Evolutionary conservation across 2,329 filamentous ascomycete genomes (phyloP).

Genomic region (Pseudogymnoascus sp.): DNA sequence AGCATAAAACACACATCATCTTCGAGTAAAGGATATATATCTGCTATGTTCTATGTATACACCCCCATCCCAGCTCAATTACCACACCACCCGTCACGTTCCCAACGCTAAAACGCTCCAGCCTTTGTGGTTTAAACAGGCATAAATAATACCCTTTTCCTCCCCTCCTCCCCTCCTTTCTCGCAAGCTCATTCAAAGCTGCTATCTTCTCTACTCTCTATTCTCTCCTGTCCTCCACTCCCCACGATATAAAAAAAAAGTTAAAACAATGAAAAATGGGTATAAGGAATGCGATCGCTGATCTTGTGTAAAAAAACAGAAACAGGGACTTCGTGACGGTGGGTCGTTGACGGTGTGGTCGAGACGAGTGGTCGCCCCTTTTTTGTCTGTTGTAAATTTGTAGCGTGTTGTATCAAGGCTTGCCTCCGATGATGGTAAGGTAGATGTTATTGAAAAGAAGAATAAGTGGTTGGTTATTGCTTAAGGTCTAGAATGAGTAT

Average conservation of each 20-base stretch:
- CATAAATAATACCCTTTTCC: background rate
- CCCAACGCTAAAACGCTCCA: background rate
- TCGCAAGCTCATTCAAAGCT: background rate
- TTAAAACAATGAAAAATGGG: background rate
- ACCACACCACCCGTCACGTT: background rate
- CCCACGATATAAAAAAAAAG: background rate
- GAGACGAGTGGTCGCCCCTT: background rate
- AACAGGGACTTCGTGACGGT: no score
- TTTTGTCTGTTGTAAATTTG: background rate
- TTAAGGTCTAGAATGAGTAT: background rate
- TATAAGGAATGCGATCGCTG: slow-evolving; percentile 7
- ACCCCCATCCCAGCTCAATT: background rate
- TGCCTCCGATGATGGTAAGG: background rate
- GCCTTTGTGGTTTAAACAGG: background rate
- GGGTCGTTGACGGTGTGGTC: background rate
- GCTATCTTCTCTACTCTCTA: background rate
- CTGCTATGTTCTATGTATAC: slow-evolving; percentile 5
- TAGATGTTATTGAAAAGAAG: background rate
- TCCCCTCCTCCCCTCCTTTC: background rate
- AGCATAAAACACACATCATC: background rate
- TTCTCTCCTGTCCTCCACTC: background rate
- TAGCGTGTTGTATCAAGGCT: slow-evolving; percentile 2
- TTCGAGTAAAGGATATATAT: slow-evolving; percentile 6
- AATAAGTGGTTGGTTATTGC: background rate
- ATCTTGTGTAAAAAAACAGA: background rate